A percentile compares a stretch with the other conserved stretches of the same genome.
Evolutionary conservation across 192 early-diverging fungal genomes (phyloP).

Genomic region (Coemansia sp.): DNA sequence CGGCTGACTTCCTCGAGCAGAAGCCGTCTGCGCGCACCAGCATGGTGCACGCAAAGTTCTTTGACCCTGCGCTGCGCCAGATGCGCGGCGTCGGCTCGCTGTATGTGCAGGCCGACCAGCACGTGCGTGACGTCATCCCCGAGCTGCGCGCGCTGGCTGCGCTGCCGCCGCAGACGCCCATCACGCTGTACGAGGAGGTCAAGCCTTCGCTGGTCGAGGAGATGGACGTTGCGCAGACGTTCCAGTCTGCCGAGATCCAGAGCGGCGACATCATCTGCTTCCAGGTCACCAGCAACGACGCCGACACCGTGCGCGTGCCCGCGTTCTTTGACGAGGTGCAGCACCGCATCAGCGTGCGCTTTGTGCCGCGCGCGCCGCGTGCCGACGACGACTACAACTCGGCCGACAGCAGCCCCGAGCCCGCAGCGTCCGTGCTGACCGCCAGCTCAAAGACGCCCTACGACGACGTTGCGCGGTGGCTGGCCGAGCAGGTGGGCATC

Average conservation of each 20-base stretch:
- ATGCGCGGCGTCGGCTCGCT: conserved; percentile 63
- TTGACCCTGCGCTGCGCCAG: conserved; percentile 59
- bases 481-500: conserved; percentile 57
- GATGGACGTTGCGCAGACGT: conserved; percentile 64
- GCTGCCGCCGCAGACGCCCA: conserved; percentile 55
- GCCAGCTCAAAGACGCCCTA: conserved; percentile 30
- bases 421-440: neutral
- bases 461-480: conserved; percentile 56
- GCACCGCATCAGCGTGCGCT: conserved; percentile 69
- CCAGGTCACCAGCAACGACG: conserved; percentile 56
- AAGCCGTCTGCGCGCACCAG: conserved; percentile 14
- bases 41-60: conserved; percentile 86
- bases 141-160: conserved; percentile 54
- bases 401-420: conserved; percentile 15
- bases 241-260: conserved; percentile 77
- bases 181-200: conserved; percentile 84
- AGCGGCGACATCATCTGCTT: conserved; percentile 93
- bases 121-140: conserved; percentile 64
- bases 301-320: conserved; percentile 43
- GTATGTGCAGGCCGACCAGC: conserved; percentile 51
- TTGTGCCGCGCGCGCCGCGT: conserved; percentile 58
- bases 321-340: conserved; percentile 77
- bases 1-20: conserved; percentile 14
- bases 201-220: conserved; percentile 90
- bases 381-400: conserved; percentile 6